Evolutionary conservation across 2,329 filamentous ascomycete genomes (phyloP).

Genomic region (Apiospora saccharicola): DNA sequence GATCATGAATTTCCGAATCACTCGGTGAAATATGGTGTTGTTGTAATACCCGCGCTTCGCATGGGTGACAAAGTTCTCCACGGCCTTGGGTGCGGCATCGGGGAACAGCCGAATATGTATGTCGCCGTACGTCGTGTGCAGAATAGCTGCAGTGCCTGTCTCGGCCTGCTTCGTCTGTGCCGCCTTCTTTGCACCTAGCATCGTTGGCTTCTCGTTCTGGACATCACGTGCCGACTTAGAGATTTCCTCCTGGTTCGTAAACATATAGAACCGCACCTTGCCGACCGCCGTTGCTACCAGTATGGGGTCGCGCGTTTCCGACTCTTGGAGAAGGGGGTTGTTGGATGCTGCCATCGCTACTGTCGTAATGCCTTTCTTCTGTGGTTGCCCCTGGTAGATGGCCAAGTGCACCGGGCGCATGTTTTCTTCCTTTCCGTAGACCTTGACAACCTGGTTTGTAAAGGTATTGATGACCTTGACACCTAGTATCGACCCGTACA

Average conservation of each 20-base stretch:
- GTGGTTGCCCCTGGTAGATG: slow-evolving; percentile 93
- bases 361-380: slow-evolving; percentile 92
- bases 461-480: slow-evolving; percentile 96
- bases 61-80: slow-evolving; percentile 97
- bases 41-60: slow-evolving; percentile 94
- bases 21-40: slow-evolving; percentile 94
- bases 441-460: slow-evolving; percentile 89
- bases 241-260: slow-evolving; percentile 87
- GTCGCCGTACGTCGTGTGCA: slow-evolving; percentile 94
- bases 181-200: slow-evolving; percentile 64
- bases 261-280: slow-evolving; percentile 97
- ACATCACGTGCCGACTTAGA: slow-evolving; percentile 87
- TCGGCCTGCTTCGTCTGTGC: slow-evolving; percentile 69
- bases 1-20: slow-evolving; percentile 99
- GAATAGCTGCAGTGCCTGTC: slow-evolving; percentile 78
- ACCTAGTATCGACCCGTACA: slow-evolving; percentile 92
- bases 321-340: slow-evolving; percentile 92
- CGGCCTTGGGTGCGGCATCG: slow-evolving; percentile 88
- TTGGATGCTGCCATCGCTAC: slow-evolving; percentile 96
- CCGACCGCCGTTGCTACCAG: slow-evolving; percentile 82
- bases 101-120: slow-evolving; percentile 94
- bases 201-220: slow-evolving; percentile 90
- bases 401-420: slow-evolving; percentile 84
- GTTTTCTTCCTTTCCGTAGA: slow-evolving; percentile 89
- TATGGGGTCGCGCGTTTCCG: slow-evolving; percentile 89